These are phyloP conservation scores for Globisporangium orthogonon DNA, from an alignment of 352 stramenopile genomes.

Conservation along the genomic window DNA sequence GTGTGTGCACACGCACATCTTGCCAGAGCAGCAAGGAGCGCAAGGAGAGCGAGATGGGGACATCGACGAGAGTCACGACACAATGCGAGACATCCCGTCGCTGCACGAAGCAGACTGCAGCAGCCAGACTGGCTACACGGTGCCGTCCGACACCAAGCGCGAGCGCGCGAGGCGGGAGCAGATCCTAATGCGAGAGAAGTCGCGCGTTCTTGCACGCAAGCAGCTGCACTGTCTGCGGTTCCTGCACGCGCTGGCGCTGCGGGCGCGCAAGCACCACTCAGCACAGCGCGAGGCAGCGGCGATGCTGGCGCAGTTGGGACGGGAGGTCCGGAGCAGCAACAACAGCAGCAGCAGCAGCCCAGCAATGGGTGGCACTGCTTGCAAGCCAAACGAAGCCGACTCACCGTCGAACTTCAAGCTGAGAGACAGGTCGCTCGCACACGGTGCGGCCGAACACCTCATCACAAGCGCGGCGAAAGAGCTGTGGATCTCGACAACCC, in stretches of 20 bases:
- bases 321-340: neutral
- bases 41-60: slow-evolving; percentile 1
- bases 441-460: neutral
- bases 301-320: neutral
- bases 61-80: neutral
- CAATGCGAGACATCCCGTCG: neutral
- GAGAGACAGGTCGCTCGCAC: neutral
- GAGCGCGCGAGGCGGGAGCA: slow-evolving; percentile 5
- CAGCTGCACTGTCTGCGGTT: slow-evolving; percentile 11
- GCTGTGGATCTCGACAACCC: neutral
- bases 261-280: slow-evolving; percentile 8
- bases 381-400: neutral
- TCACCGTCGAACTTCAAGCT: neutral
- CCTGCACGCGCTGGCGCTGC: slow-evolving; percentile 4
- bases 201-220: slow-evolving; percentile 14
- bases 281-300: neutral
- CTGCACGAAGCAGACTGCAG: neutral
- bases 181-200: slow-evolving; percentile 9
- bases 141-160: neutral
- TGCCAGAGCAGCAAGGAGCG: slow-evolving; percentile 2
- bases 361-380: too few species aligned
- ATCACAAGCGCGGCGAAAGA: neutral
- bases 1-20: neutral
- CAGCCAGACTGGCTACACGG: neutral
- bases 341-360: too few species aligned